A percentile compares a stretch with the other conserved stretches of the same genome.
Evolutionary conservation across 148 eudicot species (phyloP).

Genomic region (Mesembryanthemum crystallinum): DNA sequence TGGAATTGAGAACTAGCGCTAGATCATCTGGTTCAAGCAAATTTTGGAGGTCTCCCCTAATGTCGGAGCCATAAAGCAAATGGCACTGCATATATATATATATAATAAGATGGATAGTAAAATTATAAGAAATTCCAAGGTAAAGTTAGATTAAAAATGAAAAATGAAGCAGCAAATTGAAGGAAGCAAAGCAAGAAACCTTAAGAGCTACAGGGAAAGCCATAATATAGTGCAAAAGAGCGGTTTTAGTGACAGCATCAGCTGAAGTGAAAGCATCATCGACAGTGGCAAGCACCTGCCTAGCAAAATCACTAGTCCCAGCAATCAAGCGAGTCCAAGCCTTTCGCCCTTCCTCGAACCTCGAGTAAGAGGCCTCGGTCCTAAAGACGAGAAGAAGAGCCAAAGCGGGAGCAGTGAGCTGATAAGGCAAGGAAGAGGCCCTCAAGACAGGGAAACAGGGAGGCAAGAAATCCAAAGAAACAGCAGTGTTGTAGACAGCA

Average conservation of each 20-base stretch:
- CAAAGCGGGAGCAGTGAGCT: constrained; percentile 92
- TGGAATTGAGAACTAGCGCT: constrained; percentile 66
- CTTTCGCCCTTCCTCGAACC: constrained; percentile 85
- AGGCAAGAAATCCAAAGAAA: constrained; percentile 59
- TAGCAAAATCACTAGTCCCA: constrained; percentile 72
- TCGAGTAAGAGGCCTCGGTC: constrained; percentile 95
- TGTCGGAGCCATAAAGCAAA: constrained; percentile 69
- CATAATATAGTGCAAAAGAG: constrained; percentile 81
- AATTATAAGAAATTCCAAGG: no score
- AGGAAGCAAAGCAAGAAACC: constrained; percentile 36
- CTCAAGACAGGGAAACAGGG: constrained; percentile 71
- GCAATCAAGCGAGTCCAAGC: constrained; percentile 87
- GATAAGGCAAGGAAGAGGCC: constrained; percentile 84
- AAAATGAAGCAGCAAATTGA: neutral
- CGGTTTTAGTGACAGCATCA: constrained; percentile 57
- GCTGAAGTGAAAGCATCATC: constrained; percentile 44
- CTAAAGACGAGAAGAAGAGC: constrained; percentile 87
- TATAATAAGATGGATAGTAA: no score
- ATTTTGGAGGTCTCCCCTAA: constrained; percentile 57
- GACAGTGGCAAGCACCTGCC: constrained; percentile 72
- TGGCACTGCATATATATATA: constrained; percentile 97
- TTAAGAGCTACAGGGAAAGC: constrained; percentile 94
- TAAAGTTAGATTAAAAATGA: no score
- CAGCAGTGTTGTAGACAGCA: constrained; percentile 72
- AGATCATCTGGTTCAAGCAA: constrained; percentile 84